Evolutionary conservation across 83 land plant species (phyloP), one percentile per base, ranked within the genome.

Genomic region (Diphasiastrum complanatum): DNA sequence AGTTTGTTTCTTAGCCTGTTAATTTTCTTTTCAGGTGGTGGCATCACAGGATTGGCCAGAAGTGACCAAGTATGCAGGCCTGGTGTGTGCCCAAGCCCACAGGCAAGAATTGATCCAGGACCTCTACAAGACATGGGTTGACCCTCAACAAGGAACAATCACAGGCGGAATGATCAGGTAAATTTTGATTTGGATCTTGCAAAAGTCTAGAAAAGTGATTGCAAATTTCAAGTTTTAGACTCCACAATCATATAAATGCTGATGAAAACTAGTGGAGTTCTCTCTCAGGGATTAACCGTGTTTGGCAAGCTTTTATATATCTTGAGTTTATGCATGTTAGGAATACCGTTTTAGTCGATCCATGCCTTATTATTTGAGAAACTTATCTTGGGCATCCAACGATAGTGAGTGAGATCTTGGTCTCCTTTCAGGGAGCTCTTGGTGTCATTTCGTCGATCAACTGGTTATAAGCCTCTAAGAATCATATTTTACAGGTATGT

Each of bases 41-140:
- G 98, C 98, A 22, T 92, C 98, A n/a, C 98, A 92, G 75, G 98
- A 89, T 45, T 92, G 96, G 98, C 96, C 96, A 22, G 91, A 92
- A 55, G 79, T 92, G 5, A 92, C 98, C 1, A 92, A 92, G 58
- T 92, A 89, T 80, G 91, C 96, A 34, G 96, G 98, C 5, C 61
- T 92, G 54, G 98, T 92, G 5, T 85, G 83, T 74, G 98, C 98
- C 5, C 98, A 92, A 69, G 91, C 91, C 5, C 98, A 92, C 63
- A 72, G 96, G 0, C 93, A 92, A 35, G 96, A 92, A 68, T 78
- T 92, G 28, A 92, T 89, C 40, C 88, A 92, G 45, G 98, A 89
- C 51, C 70, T 89, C 35, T 89, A 33, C 64, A 89, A 83, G 61
- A 59, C 68, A 40, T 88, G 82, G 81, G 72, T 76, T 5, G 95